Percentiles rank a stretch among this genome's conserved stretches.
These are phyloP conservation scores for Penicillium sp. DNA, from an alignment of 2,329 filamentous ascomycete genomes.

Conservation along the genomic window DNA sequence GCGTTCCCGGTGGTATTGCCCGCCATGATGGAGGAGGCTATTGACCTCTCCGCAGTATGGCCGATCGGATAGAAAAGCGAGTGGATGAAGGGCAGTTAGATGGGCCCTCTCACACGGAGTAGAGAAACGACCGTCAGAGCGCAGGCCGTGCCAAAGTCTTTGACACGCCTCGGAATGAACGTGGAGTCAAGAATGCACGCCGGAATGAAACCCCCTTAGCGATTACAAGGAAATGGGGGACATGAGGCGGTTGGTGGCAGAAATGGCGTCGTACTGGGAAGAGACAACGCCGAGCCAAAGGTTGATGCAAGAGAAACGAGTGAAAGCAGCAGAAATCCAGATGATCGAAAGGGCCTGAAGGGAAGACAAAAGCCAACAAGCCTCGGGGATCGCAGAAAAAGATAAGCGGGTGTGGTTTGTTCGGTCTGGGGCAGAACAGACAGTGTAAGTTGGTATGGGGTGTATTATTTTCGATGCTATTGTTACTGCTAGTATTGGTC, in stretches of 20 bases:
- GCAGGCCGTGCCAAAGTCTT: conserved; percentile 12
- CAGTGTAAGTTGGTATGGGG: background rate
- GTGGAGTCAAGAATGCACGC: conserved; percentile 23
- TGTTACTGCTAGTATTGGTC: background rate
- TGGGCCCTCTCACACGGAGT: conserved; percentile 5
- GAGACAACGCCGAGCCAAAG: background rate
- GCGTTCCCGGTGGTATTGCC: conserved; percentile 47
- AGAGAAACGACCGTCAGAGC: conserved; percentile 1
- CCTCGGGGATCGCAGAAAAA: conserved; percentile 12
- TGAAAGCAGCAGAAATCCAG: background rate
- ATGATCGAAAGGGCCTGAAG: background rate
- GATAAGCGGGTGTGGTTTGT: conserved; percentile 1
- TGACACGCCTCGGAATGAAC: conserved; percentile 22
- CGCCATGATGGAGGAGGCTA: conserved; percentile 40
- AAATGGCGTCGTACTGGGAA: background rate
- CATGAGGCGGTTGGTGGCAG: background rate
- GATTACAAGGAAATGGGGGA: conserved; percentile 11
- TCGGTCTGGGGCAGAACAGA: conserved; percentile 1
- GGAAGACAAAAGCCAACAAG: conserved; percentile 7
- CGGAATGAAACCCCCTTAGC: conserved; percentile 25
- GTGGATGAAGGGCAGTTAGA: conserved; percentile 11
- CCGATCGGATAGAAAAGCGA: conserved; percentile 13
- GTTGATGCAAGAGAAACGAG: conserved; percentile 7
- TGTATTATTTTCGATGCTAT: background rate
- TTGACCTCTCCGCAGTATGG: conserved; percentile 11